Percentiles rank a stretch among this genome's conserved stretches.
These are phyloP conservation scores for Omphalotus guepiniiformis DNA, from an alignment of 768 basidiomycete genomes.

Conservation along the genomic window DNA sequence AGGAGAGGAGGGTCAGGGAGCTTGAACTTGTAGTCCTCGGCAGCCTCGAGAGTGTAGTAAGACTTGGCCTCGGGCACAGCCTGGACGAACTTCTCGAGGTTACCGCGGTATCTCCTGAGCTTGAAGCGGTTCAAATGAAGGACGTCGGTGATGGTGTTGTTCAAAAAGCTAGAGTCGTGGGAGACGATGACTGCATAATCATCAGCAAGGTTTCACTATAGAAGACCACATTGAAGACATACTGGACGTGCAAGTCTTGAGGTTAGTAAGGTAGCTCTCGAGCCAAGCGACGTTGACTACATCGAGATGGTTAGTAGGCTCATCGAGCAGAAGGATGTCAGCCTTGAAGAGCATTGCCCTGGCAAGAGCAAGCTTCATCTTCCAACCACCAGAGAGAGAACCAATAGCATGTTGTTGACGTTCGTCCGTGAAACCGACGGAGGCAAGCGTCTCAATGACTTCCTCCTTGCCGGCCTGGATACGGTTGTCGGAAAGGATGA, in stretches of 20 bases:
- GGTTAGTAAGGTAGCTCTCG: slow-evolving; percentile 84
- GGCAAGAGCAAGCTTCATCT: slow-evolving; percentile 98
- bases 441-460: slow-evolving; percentile 73
- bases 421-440: slow-evolving; percentile 88
- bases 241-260: slow-evolving; percentile 92
- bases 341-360: slow-evolving; percentile 98
- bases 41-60: slow-evolving; percentile 94
- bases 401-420: slow-evolving; percentile 86
- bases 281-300: slow-evolving; percentile 98
- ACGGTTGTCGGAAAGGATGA: slow-evolving; percentile 84
- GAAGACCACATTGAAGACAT: slow-evolving; percentile 25
- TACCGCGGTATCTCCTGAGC: slow-evolving; percentile 91
- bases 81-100: slow-evolving; percentile 92
- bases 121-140: slow-evolving; percentile 99
- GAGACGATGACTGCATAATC: slow-evolving; percentile 79
- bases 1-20: slow-evolving; percentile 95
- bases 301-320: slow-evolving; percentile 96
- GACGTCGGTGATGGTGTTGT: slow-evolving; percentile 97
- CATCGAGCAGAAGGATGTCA: slow-evolving; percentile 93
- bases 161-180: slow-evolving; percentile 96
- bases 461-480: slow-evolving; percentile 68
- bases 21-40: slow-evolving; percentile 98
- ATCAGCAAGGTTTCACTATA: slow-evolving; percentile 11
- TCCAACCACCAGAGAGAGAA: slow-evolving; percentile 96
- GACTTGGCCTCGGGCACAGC: slow-evolving; percentile 95